These are phyloP conservation scores for Tephrocybe sp. DNA, from an alignment of 768 basidiomycete genomes.

Conservation along the genomic window DNA sequence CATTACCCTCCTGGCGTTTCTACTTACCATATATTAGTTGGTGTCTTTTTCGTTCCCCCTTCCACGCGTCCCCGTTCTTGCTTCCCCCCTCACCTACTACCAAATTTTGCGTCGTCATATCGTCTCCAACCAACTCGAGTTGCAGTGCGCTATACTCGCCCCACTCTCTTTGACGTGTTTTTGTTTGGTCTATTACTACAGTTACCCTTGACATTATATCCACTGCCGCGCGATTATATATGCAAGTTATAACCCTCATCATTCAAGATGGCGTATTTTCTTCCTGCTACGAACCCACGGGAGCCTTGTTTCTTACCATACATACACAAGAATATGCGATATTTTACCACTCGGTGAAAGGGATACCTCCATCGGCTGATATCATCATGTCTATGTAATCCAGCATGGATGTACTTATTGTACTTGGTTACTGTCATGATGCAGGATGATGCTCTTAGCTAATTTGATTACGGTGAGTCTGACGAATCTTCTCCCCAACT, in stretches of 20 bases:
- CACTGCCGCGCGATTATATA: constrained; percentile 2
- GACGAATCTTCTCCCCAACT: too few species aligned
- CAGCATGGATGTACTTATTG: too few species aligned
- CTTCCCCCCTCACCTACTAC: not conserved
- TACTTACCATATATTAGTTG: constrained; percentile 12
- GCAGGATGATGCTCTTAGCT: too few species aligned
- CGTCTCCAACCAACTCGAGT: constrained; percentile 16
- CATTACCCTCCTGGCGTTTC: constrained; percentile 11
- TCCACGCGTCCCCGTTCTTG: constrained; percentile 2
- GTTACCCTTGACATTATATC: constrained; percentile 2
- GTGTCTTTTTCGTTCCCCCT: not conserved
- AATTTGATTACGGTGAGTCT: too few species aligned
- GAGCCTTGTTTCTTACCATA: not conserved
- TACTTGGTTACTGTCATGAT: too few species aligned
- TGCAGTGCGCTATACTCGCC: constrained; percentile 17
- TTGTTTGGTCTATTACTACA: constrained; percentile 1
- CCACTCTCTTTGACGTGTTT: constrained; percentile 13
- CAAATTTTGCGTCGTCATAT: constrained; percentile 1
- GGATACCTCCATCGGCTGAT: too few species aligned
- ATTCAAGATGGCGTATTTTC: not conserved
- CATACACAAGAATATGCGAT: constrained; percentile 5
- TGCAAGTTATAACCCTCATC: constrained; percentile 3
- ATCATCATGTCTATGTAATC: too few species aligned
- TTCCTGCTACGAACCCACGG: not conserved
- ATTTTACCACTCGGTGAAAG: constrained; percentile 5